Conservation (phyloP, 768 basidiomycete species). For the Sutorius australiensis region DNA sequence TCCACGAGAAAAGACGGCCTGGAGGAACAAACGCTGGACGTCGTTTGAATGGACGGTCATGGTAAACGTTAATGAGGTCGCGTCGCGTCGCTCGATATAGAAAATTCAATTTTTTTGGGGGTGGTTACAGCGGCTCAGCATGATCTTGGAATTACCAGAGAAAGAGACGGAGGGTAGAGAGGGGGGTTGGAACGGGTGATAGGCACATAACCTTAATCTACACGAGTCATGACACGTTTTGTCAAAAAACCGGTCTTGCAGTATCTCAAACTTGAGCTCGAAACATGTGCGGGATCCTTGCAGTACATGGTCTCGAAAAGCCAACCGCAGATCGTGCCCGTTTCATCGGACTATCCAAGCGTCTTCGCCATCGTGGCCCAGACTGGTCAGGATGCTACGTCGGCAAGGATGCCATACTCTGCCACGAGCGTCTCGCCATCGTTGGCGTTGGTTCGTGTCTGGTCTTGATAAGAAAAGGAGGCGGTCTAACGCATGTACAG, state of each 20-base stretch:
- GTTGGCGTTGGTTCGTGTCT: slow-evolving; percentile 85
- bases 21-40: slow-evolving; percentile 74
- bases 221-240: neutral
- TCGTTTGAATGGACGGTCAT: slow-evolving; percentile 53
- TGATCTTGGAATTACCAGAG: too few species aligned
- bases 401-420: slow-evolving; percentile 75
- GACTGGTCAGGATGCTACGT: slow-evolving; percentile 98
- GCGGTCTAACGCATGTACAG: slow-evolving; percentile 38
- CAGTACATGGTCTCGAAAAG: slow-evolving; percentile 75
- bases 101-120: neutral
- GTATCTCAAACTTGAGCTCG: neutral
- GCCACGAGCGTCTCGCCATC: slow-evolving; percentile 95
- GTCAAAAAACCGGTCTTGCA: neutral
- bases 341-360: slow-evolving; percentile 84
- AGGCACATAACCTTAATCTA: neutral
- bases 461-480: neutral
- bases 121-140: too few species aligned
- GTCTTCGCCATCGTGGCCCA: slow-evolving; percentile 89
- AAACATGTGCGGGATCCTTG: slow-evolving; percentile 90
- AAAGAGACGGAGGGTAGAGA: too few species aligned
- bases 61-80: neutral
- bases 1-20: slow-evolving; percentile 70
- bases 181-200: neutral
- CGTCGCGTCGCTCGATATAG: neutral
- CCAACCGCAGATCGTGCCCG: slow-evolving; percentile 64